phyloP scores from a whole-genome alignment of 139 green algal species.

The Tetradesmus obliquus region DNA sequence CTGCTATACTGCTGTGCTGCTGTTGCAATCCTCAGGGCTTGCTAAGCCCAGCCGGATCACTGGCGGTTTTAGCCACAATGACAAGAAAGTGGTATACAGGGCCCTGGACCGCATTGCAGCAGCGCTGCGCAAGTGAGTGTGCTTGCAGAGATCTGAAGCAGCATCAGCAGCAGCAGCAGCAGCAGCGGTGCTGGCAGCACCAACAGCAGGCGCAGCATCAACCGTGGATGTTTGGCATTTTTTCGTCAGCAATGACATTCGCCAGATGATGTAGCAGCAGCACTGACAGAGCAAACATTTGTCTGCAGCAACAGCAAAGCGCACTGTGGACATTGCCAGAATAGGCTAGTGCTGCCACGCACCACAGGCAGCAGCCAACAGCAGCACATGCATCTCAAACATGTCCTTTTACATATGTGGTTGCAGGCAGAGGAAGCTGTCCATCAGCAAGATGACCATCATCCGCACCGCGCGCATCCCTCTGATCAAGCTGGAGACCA shows the following conservation, averaged over 20 bases:
- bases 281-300: too few species aligned
- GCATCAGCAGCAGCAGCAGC: neutral
- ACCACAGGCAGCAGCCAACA: too few species aligned
- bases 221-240: neutral
- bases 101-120: conserved; percentile 25
- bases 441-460: conserved; percentile 54
- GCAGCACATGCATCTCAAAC: too few species aligned
- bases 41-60: conserved; percentile 19
- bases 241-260: too few species aligned
- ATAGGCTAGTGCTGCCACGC: too few species aligned
- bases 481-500: conserved; percentile 67
- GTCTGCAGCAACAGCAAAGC: too few species aligned
- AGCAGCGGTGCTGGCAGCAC: neutral
- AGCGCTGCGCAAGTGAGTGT: neutral
- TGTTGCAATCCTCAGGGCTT: neutral
- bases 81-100: conserved; percentile 30
- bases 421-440: conserved; percentile 36
- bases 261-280: neutral
- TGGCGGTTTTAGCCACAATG: conserved; percentile 10
- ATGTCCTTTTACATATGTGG: neutral
- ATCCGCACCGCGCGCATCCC: conserved; percentile 70
- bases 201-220: neutral
- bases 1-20: too few species aligned
- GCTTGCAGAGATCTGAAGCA: neutral
- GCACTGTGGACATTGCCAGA: too few species aligned